phyloP scores from a whole-genome alignment of 2,329 filamentous ascomycete genomes.

The Colletotrichum orchidophilum region DNA sequence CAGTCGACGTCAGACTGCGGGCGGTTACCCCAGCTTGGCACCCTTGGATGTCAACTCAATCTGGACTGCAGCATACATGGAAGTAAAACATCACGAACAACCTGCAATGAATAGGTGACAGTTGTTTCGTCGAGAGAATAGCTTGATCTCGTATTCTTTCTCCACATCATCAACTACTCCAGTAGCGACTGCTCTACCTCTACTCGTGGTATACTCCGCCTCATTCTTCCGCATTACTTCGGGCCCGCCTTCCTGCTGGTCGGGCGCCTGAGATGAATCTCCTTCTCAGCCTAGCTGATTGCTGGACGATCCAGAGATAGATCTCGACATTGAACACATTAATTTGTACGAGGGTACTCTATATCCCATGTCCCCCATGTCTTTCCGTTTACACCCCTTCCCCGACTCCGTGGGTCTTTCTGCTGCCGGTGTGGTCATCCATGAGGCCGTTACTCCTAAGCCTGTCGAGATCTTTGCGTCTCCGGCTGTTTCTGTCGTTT shows the following conservation, averaged over 20 bases:
- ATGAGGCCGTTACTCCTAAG: slow-evolving; percentile 28
- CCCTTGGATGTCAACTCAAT: too few relatives aligned
- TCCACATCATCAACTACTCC: slow-evolving; percentile 32
- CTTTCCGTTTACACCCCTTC: slow-evolving; percentile 10
- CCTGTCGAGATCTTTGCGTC: slow-evolving; percentile 16
- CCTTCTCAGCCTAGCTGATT: neutral
- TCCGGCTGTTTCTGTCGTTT: slow-evolving; percentile 28
- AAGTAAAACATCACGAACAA: neutral
- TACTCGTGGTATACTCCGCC: slow-evolving; percentile 29
- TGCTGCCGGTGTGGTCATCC: slow-evolving; percentile 19
- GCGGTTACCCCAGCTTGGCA: neutral
- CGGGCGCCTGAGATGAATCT: neutral
- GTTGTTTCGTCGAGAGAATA: neutral
- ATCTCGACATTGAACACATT: slow-evolving; percentile 32
- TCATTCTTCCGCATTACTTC: slow-evolving; percentile 28
- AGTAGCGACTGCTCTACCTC: slow-evolving; percentile 37
- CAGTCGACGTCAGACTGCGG: neutral
- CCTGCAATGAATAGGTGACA: too few relatives aligned
- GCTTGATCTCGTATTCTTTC: slow-evolving; percentile 19
- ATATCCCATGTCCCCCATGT: slow-evolving; percentile 15
- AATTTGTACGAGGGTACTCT: slow-evolving; percentile 29
- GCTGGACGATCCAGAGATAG: neutral
- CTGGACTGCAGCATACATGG: neutral
- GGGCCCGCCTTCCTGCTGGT: slow-evolving; percentile 20
- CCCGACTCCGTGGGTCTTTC: slow-evolving; percentile 24